Conservation (phyloP, 2,329 filamentous ascomycete species). For the Calonectria montana region DNA sequence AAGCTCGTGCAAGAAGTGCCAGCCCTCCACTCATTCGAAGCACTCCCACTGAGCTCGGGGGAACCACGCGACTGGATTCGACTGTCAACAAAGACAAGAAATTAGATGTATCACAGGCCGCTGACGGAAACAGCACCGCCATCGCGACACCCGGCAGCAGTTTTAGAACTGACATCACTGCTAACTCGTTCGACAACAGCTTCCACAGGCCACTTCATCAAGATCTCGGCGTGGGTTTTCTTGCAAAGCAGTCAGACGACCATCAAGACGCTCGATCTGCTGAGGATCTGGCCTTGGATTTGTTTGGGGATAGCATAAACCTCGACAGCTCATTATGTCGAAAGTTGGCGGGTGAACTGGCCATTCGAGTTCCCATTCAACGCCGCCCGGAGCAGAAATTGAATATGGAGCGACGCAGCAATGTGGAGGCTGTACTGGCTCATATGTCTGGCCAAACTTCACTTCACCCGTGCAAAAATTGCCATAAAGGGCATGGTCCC, state of each 20-base stretch:
- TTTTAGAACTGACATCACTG: neutral
- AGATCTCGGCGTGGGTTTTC: neutral
- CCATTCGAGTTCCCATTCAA: constrained; percentile 62
- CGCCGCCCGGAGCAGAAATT: constrained; percentile 65
- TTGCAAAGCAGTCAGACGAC: neutral
- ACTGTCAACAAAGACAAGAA: neutral
- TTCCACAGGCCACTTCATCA: neutral
- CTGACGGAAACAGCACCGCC: neutral
- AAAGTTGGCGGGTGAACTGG: constrained; percentile 61
- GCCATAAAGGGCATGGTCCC: constrained; percentile 69
- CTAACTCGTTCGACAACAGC: neutral
- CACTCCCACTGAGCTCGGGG: neutral
- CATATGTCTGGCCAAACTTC: constrained; percentile 65
- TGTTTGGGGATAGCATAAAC: constrained; percentile 59
- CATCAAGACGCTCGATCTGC: constrained; percentile 49
- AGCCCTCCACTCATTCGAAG: neutral
- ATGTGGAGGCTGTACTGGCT: constrained; percentile 69
- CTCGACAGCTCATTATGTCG: constrained; percentile 67
- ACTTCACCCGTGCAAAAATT: constrained; percentile 67
- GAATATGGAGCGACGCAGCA: constrained; percentile 68
- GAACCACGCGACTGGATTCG: neutral
- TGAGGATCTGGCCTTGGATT: constrained; percentile 58
- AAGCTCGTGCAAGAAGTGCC: neutral
- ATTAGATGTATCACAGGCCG: neutral
- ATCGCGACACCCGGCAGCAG: neutral